Conservation (phyloP, 495 filamentous ascomycete genomes). For the Neurospora sp. region DNA sequence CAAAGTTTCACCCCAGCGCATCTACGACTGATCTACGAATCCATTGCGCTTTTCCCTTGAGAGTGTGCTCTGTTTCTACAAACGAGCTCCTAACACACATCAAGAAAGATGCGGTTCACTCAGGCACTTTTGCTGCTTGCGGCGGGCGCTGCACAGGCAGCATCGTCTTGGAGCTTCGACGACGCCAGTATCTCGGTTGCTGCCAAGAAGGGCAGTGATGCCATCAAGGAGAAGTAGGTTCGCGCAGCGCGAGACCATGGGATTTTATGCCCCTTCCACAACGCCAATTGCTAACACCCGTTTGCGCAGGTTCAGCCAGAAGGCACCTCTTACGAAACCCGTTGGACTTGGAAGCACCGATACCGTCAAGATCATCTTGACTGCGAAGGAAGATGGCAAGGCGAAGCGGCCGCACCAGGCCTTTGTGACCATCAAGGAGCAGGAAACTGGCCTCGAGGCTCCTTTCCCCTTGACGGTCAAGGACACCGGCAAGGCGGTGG, state of each 20-base stretch:
- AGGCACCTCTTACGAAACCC: constrained; percentile 51
- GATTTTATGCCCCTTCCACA: neutral
- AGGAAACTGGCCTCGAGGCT: constrained; percentile 67
- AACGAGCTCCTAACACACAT: constrained; percentile 4
- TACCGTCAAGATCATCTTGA: constrained; percentile 71
- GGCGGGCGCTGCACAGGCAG: constrained; percentile 43
- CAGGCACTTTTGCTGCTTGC: constrained; percentile 35
- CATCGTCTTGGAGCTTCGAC: constrained; percentile 73
- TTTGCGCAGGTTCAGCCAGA: constrained; percentile 47
- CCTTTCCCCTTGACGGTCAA: constrained; percentile 79
- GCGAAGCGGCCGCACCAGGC: constrained; percentile 84
- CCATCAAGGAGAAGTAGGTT: constrained; percentile 61
- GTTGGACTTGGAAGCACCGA: constrained; percentile 58
- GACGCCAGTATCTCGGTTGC: constrained; percentile 74
- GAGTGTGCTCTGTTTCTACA: neutral
- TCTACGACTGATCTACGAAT: neutral
- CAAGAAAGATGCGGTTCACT: constrained; percentile 37
- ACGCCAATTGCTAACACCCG: neutral
- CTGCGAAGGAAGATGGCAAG: constrained; percentile 65
- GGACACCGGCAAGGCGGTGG: constrained; percentile 72
- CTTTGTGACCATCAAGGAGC: constrained; percentile 73
- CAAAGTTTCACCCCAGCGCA: neutral
- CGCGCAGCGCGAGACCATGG: constrained; percentile 5
- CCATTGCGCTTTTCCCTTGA: neutral
- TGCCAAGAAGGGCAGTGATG: constrained; percentile 54